Evolutionary conservation across 495 filamentous ascomycete genomes (phyloP).

Genomic region (Neurospora sp.): DNA sequence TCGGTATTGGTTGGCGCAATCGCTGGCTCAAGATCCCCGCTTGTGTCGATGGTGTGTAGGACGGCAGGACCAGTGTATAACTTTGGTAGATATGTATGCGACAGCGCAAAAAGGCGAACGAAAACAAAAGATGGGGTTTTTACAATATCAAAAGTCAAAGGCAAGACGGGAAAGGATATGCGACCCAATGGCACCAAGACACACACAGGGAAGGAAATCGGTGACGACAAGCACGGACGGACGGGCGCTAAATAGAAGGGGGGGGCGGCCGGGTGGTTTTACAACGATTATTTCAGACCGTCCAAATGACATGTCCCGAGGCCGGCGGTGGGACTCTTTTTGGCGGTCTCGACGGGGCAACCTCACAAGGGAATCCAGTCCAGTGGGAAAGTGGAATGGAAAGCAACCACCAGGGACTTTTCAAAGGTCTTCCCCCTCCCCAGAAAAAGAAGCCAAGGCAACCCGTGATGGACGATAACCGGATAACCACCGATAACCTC

Average conservation of each 20-base stretch:
- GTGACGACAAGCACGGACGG: not conserved
- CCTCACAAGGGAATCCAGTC: not conserved
- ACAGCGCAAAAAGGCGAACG: not conserved
- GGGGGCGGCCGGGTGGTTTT: not conserved
- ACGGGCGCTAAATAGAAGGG: not conserved
- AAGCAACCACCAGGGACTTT: not conserved
- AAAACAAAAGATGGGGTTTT: not conserved
- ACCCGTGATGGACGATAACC: constrained; percentile 7
- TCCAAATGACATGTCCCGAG: not conserved
- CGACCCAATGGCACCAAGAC: not conserved
- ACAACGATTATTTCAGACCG: not conserved
- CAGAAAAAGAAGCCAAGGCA: not conserved
- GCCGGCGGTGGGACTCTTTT: not conserved
- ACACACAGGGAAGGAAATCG: not conserved
- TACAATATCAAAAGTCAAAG: not conserved
- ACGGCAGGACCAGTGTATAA: not conserved
- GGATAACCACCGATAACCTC: constrained; percentile 11
- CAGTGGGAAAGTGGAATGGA: not conserved
- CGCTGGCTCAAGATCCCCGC: not conserved
- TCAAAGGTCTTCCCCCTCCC: not conserved
- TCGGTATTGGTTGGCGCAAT: not conserved
- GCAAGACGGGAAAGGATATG: not conserved
- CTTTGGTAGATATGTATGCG: not conserved
- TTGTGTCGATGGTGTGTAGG: not conserved
- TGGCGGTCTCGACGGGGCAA: not conserved